These are phyloP conservation scores for Komagataella ulmi DNA, from an alignment of 805 yeast species.

Conservation along the genomic window DNA sequence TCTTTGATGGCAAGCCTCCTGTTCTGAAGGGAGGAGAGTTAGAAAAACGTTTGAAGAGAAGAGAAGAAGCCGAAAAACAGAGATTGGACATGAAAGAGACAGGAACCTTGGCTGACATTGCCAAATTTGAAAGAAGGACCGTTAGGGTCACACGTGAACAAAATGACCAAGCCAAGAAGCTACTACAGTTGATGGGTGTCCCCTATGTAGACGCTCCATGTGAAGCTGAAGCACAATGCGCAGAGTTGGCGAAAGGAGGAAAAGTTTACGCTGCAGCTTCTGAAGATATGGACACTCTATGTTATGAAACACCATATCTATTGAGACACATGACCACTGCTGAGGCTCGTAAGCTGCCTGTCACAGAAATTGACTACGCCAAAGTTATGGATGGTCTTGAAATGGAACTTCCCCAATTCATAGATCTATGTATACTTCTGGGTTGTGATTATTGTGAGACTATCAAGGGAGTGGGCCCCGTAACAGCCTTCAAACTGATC, in stretches of 20 bases:
- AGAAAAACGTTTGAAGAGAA: conserved; percentile 66
- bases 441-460: conserved; percentile 98
- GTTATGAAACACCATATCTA: conserved; percentile 76
- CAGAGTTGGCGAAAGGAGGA: conserved; percentile 77
- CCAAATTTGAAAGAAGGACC: conserved; percentile 70
- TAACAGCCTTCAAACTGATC: conserved; percentile 80
- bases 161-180: conserved; percentile 82
- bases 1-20: conserved; percentile 97
- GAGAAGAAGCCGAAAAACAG: conserved; percentile 73
- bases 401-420: conserved; percentile 59
- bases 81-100: conserved; percentile 67
- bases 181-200: conserved; percentile 83
- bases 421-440: conserved; percentile 82
- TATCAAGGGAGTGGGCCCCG: conserved; percentile 92
- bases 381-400: conserved; percentile 66
- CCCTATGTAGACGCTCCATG: conserved; percentile 92
- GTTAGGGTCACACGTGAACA: conserved; percentile 85
- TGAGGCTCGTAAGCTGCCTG: conserved; percentile 87
- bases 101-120: conserved; percentile 65
- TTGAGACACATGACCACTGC: conserved; percentile 87
- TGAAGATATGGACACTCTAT: conserved; percentile 97
- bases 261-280: conserved; percentile 96
- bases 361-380: conserved; percentile 64
- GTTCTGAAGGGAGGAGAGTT: conserved; percentile 86
- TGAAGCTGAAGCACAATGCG: conserved; percentile 99